These are phyloP conservation scores for Hemisphaericaspora xylanilytica DNA, from an alignment of 1,139 yeast genomes.

Conservation along the genomic window DNA sequence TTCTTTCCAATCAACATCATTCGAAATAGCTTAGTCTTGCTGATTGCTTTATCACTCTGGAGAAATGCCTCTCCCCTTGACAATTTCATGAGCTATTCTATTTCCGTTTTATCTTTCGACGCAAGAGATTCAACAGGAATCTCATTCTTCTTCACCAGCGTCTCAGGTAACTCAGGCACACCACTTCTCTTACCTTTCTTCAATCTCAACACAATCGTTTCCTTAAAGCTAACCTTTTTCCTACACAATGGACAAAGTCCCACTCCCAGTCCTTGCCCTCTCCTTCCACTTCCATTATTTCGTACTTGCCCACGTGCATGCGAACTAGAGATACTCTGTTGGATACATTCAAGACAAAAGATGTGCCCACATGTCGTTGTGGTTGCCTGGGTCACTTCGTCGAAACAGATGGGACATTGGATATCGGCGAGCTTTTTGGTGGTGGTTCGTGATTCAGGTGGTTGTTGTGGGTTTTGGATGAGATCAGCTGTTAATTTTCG, in stretches of 20 bases:
- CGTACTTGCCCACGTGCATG: conserved; percentile 43
- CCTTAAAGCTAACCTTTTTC: conserved; percentile 39
- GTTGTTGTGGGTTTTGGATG: conserved; percentile 27
- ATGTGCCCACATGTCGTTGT: conserved; percentile 47
- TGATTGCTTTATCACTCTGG: too few species aligned
- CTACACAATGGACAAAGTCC: conserved; percentile 49
- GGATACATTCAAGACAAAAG: conserved; percentile 46
- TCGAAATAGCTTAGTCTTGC: too few species aligned
- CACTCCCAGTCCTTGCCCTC: conserved; percentile 24
- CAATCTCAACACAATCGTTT: conserved; percentile 36
- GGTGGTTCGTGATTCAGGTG: conserved; percentile 15
- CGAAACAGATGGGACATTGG: conserved; percentile 50
- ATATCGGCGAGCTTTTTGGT: conserved; percentile 37
- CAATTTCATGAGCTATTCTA: neutral
- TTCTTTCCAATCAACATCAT: too few species aligned
- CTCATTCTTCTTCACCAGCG: neutral
- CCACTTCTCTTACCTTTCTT: conserved; percentile 20
- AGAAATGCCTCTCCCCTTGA: neutral
- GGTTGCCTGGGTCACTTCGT: conserved; percentile 39
- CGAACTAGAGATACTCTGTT: conserved; percentile 41
- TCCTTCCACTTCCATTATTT: conserved; percentile 15
- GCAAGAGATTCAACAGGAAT: conserved; percentile 1
- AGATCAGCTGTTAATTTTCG: conserved; percentile 35
- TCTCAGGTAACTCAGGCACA: conserved; percentile 15
- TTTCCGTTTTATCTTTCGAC: conserved; percentile 1